Conservation (phyloP, 495 filamentous ascomycete genomes). For the Xylaria bambusicola region DNA sequence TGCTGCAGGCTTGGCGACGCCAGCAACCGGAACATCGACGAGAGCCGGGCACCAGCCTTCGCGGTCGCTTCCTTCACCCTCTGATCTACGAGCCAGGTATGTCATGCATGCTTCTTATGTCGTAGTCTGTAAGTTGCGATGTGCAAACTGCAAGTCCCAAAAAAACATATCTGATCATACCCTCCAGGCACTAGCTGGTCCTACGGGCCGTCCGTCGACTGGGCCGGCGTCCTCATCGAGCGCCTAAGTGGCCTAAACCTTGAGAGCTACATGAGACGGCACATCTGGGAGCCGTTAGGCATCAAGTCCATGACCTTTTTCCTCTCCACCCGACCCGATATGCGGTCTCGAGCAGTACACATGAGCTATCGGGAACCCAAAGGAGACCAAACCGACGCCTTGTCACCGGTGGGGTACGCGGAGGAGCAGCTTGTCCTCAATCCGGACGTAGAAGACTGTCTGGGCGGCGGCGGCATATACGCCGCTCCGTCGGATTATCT, state of each 20-base stretch:
- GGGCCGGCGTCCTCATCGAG: slow-evolving; percentile 35
- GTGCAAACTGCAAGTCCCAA: too few relatives aligned
- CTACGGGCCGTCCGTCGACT: slow-evolving; percentile 36
- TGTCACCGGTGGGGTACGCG: too few relatives aligned
- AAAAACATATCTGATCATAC: too few relatives aligned
- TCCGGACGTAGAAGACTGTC: slow-evolving; percentile 19
- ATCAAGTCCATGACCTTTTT: slow-evolving; percentile 27
- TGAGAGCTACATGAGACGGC: slow-evolving; percentile 25
- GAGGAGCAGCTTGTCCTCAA: background rate
- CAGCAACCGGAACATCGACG: too few relatives aligned
- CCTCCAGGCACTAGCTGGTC: too few relatives aligned
- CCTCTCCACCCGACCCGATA: background rate
- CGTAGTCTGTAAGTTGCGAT: too few relatives aligned
- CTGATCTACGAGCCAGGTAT: too few relatives aligned
- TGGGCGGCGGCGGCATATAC: slow-evolving; percentile 57
- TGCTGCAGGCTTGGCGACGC: too few relatives aligned
- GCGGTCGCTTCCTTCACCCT: too few relatives aligned
- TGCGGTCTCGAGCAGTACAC: slow-evolving; percentile 2
- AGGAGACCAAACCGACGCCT: too few relatives aligned
- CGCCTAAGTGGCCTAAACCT: slow-evolving; percentile 22
- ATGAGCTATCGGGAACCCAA: slow-evolving; percentile 1
- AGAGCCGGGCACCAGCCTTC: too few relatives aligned
- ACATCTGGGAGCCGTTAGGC: slow-evolving; percentile 27
- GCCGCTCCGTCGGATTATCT: slow-evolving; percentile 46
- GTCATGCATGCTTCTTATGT: too few relatives aligned